These are phyloP conservation scores for Nicotiana obtusifolia DNA, from an alignment of 257 asterid genomes.

Conservation along the genomic window DNA sequence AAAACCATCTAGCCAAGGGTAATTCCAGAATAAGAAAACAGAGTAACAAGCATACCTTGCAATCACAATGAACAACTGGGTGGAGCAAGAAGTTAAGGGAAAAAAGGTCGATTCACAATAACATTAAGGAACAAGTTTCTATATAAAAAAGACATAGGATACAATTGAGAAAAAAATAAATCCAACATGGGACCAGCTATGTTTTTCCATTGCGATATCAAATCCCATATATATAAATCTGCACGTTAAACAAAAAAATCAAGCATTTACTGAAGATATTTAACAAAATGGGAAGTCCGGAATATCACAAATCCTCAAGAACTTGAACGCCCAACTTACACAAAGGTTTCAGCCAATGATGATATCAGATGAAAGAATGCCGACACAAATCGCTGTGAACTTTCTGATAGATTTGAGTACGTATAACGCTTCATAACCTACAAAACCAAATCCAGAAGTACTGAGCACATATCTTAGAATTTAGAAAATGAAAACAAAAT, in stretches of 20 bases:
- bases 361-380: conserved; percentile 94
- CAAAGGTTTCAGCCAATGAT: conserved; percentile 94
- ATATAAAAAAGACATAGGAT: conserved; percentile 41
- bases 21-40: not conserved
- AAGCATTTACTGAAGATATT: conserved; percentile 17
- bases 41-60: conserved; percentile 62
- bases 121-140: conserved; percentile 4
- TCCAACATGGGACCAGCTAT: conserved; percentile 98
- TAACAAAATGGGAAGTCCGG: conserved; percentile 8
- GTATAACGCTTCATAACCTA: conserved; percentile 98
- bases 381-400: conserved; percentile 91
- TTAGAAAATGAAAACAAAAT: conserved; percentile 9
- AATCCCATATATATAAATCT: conserved; percentile 99
- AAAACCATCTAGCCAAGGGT: not conserved
- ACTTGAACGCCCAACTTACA: conserved; percentile 44
- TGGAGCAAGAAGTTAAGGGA: conserved; percentile 49
- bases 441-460: conserved; percentile 16
- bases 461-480: not conserved
- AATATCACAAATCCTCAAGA: conserved; percentile 7
- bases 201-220: conserved; percentile 96
- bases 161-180: conserved; percentile 95
- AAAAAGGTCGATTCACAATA: conserved; percentile 11
- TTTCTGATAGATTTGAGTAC: conserved; percentile 86
- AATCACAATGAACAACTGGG: conserved; percentile 77
- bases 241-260: conserved; percentile 23